Percentiles rank a stretch among this genome's conserved stretches.
Evolutionary conservation across 139 green algal species (phyloP).

Genomic region (Marvania coccoides): DNA sequence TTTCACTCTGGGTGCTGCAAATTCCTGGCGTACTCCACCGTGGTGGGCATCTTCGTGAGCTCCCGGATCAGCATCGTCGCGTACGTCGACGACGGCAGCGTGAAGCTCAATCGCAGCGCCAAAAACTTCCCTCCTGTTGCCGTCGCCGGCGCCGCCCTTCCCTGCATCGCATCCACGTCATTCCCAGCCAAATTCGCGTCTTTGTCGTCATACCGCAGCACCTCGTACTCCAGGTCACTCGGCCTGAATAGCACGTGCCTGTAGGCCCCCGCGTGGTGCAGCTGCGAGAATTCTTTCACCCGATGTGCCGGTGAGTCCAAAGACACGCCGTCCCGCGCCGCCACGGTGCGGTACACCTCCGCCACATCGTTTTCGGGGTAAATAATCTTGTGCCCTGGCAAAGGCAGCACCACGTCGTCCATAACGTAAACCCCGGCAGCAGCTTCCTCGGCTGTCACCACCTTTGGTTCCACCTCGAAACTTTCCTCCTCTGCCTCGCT

Average conservation of each 20-base stretch:
- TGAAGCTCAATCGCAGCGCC: conserved; percentile 66
- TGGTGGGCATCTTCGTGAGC: conserved; percentile 57
- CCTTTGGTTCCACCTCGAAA: conserved; percentile 13
- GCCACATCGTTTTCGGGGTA: conserved; percentile 39
- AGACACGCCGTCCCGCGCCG: conserved; percentile 25
- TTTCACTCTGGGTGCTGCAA: background rate
- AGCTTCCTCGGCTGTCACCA: conserved; percentile 73
- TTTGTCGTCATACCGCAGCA: conserved; percentile 45
- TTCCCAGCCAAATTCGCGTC: conserved; percentile 51
- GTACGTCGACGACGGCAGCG: conserved; percentile 74
- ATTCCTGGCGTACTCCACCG: background rate
- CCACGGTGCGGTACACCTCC: conserved; percentile 41
- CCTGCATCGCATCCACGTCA: conserved; percentile 32
- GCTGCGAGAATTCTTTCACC: conserved; percentile 43
- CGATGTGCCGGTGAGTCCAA: conserved; percentile 22
- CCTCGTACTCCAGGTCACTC: conserved; percentile 21
- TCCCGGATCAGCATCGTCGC: conserved; percentile 92
- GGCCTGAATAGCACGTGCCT: conserved; percentile 54
- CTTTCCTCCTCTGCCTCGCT: conserved; percentile 30
- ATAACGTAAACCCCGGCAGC: conserved; percentile 39
- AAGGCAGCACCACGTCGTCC: conserved; percentile 80
- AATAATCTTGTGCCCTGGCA: conserved; percentile 55
- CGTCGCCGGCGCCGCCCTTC: background rate
- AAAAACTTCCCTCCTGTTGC: conserved; percentile 13
- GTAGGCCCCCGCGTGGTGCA: conserved; percentile 58